Evolutionary conservation across 2,329 filamentous ascomycete genomes (phyloP), one percentile per base, ranked within the genome.

Genomic region (Paracamarosporium sp.): DNA sequence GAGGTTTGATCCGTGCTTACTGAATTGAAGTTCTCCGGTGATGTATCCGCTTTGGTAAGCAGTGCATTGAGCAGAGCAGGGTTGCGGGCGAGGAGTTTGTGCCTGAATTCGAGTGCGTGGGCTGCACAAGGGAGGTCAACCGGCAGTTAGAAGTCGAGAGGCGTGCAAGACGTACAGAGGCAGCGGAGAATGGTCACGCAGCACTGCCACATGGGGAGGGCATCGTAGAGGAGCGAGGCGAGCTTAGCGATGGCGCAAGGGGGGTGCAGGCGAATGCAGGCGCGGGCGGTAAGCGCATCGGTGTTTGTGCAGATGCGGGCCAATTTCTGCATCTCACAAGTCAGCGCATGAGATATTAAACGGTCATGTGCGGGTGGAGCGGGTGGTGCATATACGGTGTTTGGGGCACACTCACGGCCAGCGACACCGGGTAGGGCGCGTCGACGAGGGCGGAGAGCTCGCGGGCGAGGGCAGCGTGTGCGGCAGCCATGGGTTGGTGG

Each of bases 191-290:
- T 74, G 28, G 78, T 73, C 54, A 86, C 64, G 5, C 83, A 79
- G 58, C 82, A 82, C 4, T 80, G 76, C 72, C 83, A 85, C 44
- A 80, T 77, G 31, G 81, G 78, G 33, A 87, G 70, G 25, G 80
- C 81, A 57, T 83, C 79, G 28, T 82, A 68, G n/a, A 85, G 62
- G 17, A 72, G 62, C n/a, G 60, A 60, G 13, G 68, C 71, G 40
- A 87, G 71, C 22, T 73, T 69, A 11, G 74, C 71, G 44, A 85
- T 69, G 48, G 82, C 80, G 65, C 85, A 86, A 27, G 78, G 77
- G 56, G 84, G 81, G 17, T 72, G 76, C 31, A 77, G 68, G 3
- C 63, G 55, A 24, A 82, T 78, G 80, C 83, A 86, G 24, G 70
- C 68, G 7, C 70, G 70, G 13, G 86, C 73, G 5, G 74, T 72